phyloP scores from a whole-genome alignment of 495 filamentous ascomycete genomes.

The Penicillium chermesinum region DNA sequence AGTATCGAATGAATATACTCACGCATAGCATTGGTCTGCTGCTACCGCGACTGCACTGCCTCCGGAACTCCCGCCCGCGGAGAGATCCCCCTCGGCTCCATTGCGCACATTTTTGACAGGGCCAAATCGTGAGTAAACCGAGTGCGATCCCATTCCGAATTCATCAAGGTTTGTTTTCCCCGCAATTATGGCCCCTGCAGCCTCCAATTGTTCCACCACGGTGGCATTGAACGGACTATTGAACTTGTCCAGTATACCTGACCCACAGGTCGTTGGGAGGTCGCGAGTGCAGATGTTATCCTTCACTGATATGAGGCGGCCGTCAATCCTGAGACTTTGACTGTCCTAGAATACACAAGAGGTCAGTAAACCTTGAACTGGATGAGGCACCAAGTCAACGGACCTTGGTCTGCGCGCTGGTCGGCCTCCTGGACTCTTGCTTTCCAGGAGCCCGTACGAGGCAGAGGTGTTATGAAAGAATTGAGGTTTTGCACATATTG shows the following conservation, averaged over 20 bases:
- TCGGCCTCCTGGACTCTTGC: slow-evolving; percentile 38
- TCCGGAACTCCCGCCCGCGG: slow-evolving; percentile 88
- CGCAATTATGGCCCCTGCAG: slow-evolving; percentile 58
- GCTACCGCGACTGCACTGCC: slow-evolving; percentile 88
- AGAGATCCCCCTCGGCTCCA: slow-evolving; percentile 38
- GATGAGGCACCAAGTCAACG: not conserved
- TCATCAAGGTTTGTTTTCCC: slow-evolving; percentile 94
- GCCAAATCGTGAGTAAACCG: slow-evolving; percentile 67
- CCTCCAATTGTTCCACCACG: slow-evolving; percentile 62
- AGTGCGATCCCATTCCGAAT: slow-evolving; percentile 97
- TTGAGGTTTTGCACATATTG: slow-evolving; percentile 40
- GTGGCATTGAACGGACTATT: slow-evolving; percentile 78
- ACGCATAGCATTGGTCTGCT: slow-evolving; percentile 61
- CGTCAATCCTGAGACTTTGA: slow-evolving; percentile 39
- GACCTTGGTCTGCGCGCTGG: slow-evolving; percentile 35
- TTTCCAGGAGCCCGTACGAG: slow-evolving; percentile 29
- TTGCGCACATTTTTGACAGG: slow-evolving; percentile 48
- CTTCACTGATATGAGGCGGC: slow-evolving; percentile 70
- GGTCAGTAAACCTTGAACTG: not conserved
- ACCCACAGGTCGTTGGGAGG: slow-evolving; percentile 75
- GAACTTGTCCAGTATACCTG: slow-evolving; percentile 64
- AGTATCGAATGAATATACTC: slow-evolving; percentile 15
- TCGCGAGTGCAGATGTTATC: slow-evolving; percentile 80
- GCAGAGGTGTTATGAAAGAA: slow-evolving; percentile 41
- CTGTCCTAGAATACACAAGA: slow-evolving; percentile 16